Conservation (phyloP, 2,329 filamentous ascomycete species). For the Aspergillus uvarum region DNA sequence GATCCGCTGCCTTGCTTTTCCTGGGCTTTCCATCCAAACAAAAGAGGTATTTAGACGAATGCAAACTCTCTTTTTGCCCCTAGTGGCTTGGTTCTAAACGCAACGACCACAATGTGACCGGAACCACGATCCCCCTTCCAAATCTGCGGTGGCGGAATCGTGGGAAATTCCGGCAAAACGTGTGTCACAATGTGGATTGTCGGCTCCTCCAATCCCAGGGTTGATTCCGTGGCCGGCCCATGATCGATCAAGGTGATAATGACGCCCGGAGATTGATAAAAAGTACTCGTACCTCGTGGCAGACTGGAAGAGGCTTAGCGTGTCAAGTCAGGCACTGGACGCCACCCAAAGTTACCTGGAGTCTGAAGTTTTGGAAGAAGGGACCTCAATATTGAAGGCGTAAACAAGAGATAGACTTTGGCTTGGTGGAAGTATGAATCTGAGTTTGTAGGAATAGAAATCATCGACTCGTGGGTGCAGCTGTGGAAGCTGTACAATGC, state of each 20-base stretch:
- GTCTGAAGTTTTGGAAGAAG: background rate
- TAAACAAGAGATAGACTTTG: background rate
- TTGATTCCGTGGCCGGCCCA: background rate
- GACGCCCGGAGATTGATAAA: background rate
- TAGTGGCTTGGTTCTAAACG: background rate
- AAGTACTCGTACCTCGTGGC: background rate
- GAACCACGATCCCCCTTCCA: background rate
- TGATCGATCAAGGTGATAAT: background rate
- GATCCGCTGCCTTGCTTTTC: background rate
- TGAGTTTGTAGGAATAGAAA: background rate
- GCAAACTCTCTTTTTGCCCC: background rate
- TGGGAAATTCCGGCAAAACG: background rate
- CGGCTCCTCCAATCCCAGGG: background rate
- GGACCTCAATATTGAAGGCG: background rate
- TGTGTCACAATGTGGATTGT: background rate
- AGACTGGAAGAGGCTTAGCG: background rate
- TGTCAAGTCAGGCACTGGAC: background rate
- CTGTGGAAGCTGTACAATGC: no score
- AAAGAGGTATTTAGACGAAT: background rate
- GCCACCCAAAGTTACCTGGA: background rate
- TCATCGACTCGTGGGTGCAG: no score
- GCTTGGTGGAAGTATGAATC: background rate
- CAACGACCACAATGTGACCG: background rate
- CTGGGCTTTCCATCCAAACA: background rate
- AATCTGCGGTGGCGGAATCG: background rate